phyloP scores from a whole-genome alignment of 2,329 filamentous ascomycete genomes.

The Diaporthe caulivora region DNA sequence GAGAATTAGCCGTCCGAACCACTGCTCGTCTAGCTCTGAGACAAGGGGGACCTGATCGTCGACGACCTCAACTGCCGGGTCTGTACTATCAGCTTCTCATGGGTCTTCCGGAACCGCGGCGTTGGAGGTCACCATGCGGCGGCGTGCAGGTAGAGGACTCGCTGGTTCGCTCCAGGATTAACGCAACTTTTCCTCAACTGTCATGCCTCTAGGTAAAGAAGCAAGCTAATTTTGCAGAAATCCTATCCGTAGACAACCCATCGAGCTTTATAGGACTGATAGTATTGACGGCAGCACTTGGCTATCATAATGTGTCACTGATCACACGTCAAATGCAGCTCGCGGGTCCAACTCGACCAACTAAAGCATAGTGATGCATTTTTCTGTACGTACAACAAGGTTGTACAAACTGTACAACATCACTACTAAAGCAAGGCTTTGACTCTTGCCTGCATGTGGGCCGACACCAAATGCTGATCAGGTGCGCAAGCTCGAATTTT shows the following conservation, averaged over 20 bases:
- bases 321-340: not conserved
- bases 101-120: not conserved
- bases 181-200: too few species aligned
- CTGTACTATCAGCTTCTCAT: not conserved
- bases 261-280: not conserved
- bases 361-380: too few species aligned
- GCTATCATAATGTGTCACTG: not conserved
- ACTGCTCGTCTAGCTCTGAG: not conserved
- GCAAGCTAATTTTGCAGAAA: not conserved
- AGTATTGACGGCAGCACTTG: not conserved
- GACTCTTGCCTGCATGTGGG: not conserved
- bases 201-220: not conserved
- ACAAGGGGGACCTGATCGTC: not conserved
- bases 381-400: too few species aligned
- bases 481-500: not conserved
- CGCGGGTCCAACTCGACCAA: not conserved
- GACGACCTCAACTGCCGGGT: not conserved
- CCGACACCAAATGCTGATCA: not conserved
- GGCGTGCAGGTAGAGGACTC: not conserved
- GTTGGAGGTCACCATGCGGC: slow-evolving; percentile 14
- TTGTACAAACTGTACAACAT: too few species aligned
- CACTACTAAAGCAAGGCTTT: not conserved
- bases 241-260: not conserved
- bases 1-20: not conserved
- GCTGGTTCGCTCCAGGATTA: not conserved